phyloP scores from a whole-genome alignment of 2,329 filamentous ascomycete species.

The Fusarium drepaniforme region DNA sequence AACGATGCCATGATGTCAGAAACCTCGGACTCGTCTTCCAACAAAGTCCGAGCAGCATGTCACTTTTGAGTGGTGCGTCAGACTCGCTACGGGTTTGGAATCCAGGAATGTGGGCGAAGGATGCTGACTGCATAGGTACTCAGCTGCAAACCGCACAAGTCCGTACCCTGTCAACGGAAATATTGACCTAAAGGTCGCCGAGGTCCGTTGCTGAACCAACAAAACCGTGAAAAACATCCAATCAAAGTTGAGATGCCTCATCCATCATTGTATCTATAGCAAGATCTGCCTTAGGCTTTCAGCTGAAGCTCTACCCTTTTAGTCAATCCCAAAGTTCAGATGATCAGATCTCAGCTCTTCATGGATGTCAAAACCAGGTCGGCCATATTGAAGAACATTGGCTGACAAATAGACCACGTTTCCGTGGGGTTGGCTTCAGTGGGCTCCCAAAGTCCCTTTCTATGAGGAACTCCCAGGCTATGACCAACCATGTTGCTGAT shows the following conservation, averaged over 20 bases:
- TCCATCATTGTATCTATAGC: conserved; percentile 2
- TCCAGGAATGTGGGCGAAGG: conserved; percentile 1
- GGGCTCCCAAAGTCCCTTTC: not conserved
- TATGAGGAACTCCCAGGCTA: conserved; percentile 42
- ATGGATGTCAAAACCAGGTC: conserved; percentile 5
- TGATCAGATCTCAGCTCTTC: conserved; percentile 19
- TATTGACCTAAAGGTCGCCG: not conserved
- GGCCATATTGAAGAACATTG: conserved; percentile 23
- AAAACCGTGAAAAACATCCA: not conserved
- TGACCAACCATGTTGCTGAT: conserved; percentile 27
- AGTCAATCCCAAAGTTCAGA: conserved; percentile 24
- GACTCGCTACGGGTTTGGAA: not conserved
- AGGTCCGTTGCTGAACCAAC: not conserved
- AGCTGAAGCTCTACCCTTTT: conserved; percentile 24
- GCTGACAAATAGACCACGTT: conserved; percentile 31
- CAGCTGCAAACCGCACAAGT: not conserved
- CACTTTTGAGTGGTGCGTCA: not conserved
- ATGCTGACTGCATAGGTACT: not conserved
- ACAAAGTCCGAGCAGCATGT: not conserved
- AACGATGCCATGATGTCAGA: not conserved
- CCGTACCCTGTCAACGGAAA: not conserved
- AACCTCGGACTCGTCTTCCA: not conserved
- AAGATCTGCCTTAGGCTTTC: conserved; percentile 5
- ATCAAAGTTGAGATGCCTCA: conserved; percentile 1
- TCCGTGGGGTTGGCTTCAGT: not conserved